Conservation (phyloP, 495 filamentous ascomycete species). For the Neurospora pannonica region DNA sequence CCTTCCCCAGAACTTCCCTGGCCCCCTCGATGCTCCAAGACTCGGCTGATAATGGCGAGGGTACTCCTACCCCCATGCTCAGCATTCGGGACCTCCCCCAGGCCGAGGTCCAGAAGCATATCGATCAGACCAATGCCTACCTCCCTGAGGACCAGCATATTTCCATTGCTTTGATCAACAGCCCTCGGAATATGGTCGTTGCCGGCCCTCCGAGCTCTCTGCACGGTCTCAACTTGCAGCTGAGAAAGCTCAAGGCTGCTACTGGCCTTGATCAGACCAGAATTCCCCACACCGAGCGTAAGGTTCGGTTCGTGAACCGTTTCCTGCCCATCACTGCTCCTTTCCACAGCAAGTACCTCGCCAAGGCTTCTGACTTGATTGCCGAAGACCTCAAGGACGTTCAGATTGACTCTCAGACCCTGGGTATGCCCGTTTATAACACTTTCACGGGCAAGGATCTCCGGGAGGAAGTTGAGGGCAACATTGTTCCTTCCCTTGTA, state of each 20-base stretch:
- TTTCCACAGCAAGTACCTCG: slow-evolving; percentile 92
- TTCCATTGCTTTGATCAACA: slow-evolving; percentile 90
- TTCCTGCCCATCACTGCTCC: slow-evolving; percentile 96
- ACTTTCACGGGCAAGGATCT: slow-evolving; percentile 81
- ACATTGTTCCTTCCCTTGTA: slow-evolving; percentile 71
- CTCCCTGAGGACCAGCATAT: slow-evolving; percentile 88
- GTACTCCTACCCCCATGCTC: slow-evolving; percentile 90
- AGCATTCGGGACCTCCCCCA: slow-evolving; percentile 87
- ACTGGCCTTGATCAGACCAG: slow-evolving; percentile 94
- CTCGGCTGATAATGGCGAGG: slow-evolving; percentile 88
- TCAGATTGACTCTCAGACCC: slow-evolving; percentile 52
- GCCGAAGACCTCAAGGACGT: slow-evolving; percentile 80
- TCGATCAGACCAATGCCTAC: slow-evolving; percentile 92
- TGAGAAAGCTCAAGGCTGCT: slow-evolving; percentile 92
- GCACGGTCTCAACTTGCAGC: slow-evolving; percentile 86
- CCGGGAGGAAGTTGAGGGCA: slow-evolving; percentile 46
- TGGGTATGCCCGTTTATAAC: slow-evolving; percentile 77
- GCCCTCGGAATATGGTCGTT: slow-evolving; percentile 91
- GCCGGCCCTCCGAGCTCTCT: slow-evolving; percentile 92
- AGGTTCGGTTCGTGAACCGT: slow-evolving; percentile 91
- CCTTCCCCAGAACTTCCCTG: slow-evolving; percentile 87
- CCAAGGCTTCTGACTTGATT: slow-evolving; percentile 67
- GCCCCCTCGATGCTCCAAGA: slow-evolving; percentile 90
- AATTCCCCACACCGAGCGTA: slow-evolving; percentile 88
- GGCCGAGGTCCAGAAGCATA: slow-evolving; percentile 81